Evolutionary conservation across 495 filamentous ascomycete species (phyloP).

Genomic region (Podospora comata): DNA sequence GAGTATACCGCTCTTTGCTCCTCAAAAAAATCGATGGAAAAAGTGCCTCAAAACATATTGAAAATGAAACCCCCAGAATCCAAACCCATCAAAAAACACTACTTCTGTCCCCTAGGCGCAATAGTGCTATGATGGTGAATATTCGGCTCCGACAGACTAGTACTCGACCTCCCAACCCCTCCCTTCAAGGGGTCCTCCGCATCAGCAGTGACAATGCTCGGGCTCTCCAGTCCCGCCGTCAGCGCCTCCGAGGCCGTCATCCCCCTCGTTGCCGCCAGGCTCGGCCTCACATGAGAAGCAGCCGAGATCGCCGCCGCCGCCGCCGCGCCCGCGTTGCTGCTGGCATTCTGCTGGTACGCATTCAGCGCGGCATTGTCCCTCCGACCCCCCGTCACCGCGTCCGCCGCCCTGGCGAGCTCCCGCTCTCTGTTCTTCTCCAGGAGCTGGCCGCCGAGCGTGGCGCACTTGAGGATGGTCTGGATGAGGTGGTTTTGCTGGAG

Average conservation of each 20-base stretch:
- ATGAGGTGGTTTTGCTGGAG: conserved; percentile 98
- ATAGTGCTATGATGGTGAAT: conserved; percentile 16
- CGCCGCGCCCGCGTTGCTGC: neutral
- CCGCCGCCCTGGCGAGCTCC: conserved; percentile 42
- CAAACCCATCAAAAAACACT: neutral
- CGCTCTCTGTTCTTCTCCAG: conserved; percentile 62
- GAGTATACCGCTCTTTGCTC: no score
- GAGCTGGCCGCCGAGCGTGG: conserved; percentile 84
- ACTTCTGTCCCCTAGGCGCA: neutral
- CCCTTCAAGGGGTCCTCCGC: conserved; percentile 69
- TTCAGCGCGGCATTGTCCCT: conserved; percentile 28
- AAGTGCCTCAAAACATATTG: neutral
- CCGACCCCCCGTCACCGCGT: conserved; percentile 33
- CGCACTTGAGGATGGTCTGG: conserved; percentile 95
- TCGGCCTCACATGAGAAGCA: conserved; percentile 34
- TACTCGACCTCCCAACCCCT: conserved; percentile 36
- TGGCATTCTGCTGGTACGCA: conserved; percentile 22
- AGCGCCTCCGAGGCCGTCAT: conserved; percentile 62
- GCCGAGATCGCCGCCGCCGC: conserved; percentile 23
- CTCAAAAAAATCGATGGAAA: no score
- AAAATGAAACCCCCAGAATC: neutral
- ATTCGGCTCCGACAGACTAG: conserved; percentile 44
- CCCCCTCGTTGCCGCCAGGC: conserved; percentile 42
- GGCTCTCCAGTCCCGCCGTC: conserved; percentile 56
- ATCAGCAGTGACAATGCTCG: conserved; percentile 56